Conservation (phyloP, 768 basidiomycete species). For the Pleurotus sapidus region DNA sequence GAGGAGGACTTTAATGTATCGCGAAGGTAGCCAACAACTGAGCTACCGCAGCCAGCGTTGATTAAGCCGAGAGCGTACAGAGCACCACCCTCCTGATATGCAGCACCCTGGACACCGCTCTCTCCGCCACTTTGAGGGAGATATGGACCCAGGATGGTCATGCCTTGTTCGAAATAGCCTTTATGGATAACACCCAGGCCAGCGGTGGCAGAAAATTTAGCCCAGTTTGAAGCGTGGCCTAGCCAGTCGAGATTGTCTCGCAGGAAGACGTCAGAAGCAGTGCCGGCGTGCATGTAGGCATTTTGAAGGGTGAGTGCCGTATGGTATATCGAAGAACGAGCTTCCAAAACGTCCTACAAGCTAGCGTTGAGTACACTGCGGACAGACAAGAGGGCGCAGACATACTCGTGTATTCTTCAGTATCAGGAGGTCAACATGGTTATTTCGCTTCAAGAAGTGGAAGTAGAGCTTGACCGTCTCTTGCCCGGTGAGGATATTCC, state of each 20-base stretch:
- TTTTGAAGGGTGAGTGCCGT: constrained; percentile 95
- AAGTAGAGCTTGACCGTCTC: constrained; percentile 91
- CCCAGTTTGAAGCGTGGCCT: constrained; percentile 93
- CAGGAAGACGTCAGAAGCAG: constrained; percentile 90
- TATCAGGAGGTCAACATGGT: constrained; percentile 88
- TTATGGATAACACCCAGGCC: constrained; percentile 97
- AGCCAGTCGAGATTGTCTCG: constrained; percentile 98
- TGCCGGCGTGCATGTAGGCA: constrained; percentile 98
- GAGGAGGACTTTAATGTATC: constrained; percentile 73
- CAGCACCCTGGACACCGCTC: constrained; percentile 72
- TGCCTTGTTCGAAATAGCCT: constrained; percentile 91
- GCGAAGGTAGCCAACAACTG: constrained; percentile 74
- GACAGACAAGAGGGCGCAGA: background rate
- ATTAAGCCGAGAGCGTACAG: constrained; percentile 93
- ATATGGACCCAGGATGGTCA: constrained; percentile 91
- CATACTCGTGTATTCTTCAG: constrained; percentile 88
- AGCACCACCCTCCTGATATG: constrained; percentile 95
- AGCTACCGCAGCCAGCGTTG: constrained; percentile 85
- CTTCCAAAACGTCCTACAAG: constrained; percentile 79
- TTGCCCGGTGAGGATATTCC: constrained; percentile 84
- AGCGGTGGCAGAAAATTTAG: constrained; percentile 96
- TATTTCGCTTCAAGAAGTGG: constrained; percentile 93
- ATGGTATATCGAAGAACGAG: constrained; percentile 96
- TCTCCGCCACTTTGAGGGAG: constrained; percentile 79
- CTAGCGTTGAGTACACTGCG: background rate